A percentile compares a stretch with the other conserved stretches of the same genome.
These are phyloP conservation scores for Canavalia gladiata DNA, from an alignment of 306 rosid species.

Conservation along the genomic window DNA sequence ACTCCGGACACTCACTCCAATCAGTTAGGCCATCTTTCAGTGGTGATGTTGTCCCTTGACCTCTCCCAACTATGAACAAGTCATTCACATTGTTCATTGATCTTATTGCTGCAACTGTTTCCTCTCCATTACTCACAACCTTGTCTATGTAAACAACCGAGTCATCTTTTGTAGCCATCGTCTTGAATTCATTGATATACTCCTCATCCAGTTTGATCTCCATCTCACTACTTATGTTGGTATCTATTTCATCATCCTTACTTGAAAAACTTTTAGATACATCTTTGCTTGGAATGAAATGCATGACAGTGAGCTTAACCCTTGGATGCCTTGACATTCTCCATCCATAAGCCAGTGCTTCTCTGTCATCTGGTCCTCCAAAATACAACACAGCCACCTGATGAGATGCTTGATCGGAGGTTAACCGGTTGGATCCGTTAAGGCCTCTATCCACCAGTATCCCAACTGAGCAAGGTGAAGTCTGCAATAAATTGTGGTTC, in stretches of 20 bases:
- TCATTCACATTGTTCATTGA: constrained; percentile 64
- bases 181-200: constrained; percentile 56
- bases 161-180: constrained; percentile 34
- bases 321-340: constrained; percentile 78
- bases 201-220: constrained; percentile 67
- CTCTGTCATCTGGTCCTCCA: constrained; percentile 89
- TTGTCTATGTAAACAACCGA: constrained; percentile 58
- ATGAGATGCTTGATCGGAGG: constrained; percentile 60
- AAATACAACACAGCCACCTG: constrained; percentile 66
- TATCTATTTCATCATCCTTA: not conserved
- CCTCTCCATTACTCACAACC: constrained; percentile 79
- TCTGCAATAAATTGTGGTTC: constrained; percentile 75
- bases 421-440: constrained; percentile 61
- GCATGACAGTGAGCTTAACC: constrained; percentile 64
- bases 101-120: constrained; percentile 75
- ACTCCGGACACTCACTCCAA: constrained; percentile 94
- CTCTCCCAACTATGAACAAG: constrained; percentile 82
- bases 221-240: not conserved
- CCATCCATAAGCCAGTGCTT: constrained; percentile 81
- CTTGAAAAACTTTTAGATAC: not conserved
- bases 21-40: constrained; percentile 78
- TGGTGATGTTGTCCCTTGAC: constrained; percentile 69
- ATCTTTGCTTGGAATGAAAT: constrained; percentile 58
- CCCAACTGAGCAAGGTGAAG: constrained; percentile 84
- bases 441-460: constrained; percentile 85